Evolutionary conservation across 768 basidiomycete species (phyloP).

Genomic region (Lentinula sp.): DNA sequence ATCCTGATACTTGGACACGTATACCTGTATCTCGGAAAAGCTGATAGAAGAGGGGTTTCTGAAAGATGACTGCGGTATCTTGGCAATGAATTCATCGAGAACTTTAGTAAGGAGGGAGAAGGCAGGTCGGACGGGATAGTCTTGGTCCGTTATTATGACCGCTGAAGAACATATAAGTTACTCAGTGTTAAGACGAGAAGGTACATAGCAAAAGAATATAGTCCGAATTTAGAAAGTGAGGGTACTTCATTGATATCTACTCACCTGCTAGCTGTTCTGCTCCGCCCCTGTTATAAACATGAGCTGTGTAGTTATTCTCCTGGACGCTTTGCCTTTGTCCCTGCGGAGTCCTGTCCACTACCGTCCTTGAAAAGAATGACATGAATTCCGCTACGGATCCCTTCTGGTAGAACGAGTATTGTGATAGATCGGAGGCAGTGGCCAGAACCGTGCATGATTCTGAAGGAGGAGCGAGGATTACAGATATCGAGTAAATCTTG

Average conservation of each 20-base stretch:
- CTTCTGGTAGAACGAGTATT: conserved; percentile 91
- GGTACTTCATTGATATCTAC: conserved; percentile 14
- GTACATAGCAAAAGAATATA: no score
- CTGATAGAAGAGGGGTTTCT: conserved; percentile 60
- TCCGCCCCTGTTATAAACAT: conserved; percentile 90
- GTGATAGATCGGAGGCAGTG: conserved; percentile 73
- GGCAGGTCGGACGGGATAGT: conserved; percentile 94
- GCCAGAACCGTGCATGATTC: conserved; percentile 60
- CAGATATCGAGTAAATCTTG: conserved; percentile 79
- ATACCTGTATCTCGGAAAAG: conserved; percentile 71
- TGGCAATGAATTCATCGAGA: conserved; percentile 84
- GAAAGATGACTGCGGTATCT: conserved; percentile 70
- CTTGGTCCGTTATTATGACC: conserved; percentile 90
- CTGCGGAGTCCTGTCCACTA: conserved; percentile 78
- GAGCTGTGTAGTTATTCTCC: conserved; percentile 89
- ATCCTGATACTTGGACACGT: conserved; percentile 92
- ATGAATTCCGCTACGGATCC: conserved; percentile 88
- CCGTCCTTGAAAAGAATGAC: conserved; percentile 90
- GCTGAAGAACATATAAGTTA: conserved; percentile 35
- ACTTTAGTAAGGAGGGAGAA: conserved; percentile 93
- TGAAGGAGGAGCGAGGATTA: conserved; percentile 62
- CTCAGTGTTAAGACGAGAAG: conserved; percentile 6
- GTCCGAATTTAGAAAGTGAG: background rate
- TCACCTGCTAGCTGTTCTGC: conserved; percentile 78
- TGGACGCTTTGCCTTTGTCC: conserved; percentile 92